These are phyloP conservation scores for Grosmannia serpens DNA, from an alignment of 2,329 filamentous ascomycete species.

Conservation along the genomic window DNA sequence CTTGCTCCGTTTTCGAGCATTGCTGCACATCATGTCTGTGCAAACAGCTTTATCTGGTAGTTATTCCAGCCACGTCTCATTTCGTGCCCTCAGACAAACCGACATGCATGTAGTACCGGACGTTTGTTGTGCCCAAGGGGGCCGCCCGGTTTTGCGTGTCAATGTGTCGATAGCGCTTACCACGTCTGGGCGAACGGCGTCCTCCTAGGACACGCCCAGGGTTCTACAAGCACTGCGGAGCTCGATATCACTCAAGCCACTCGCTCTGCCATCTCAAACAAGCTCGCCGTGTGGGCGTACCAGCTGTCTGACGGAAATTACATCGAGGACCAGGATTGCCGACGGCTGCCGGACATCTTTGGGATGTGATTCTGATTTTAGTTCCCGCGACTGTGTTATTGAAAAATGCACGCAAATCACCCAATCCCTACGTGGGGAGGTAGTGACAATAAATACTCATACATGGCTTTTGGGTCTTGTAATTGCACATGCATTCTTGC, in stretches of 20 bases:
- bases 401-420: conserved; percentile 40
- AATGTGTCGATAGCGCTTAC: conserved; percentile 61
- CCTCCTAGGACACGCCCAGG: conserved; percentile 56
- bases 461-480: no score
- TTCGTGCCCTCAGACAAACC: conserved; percentile 51
- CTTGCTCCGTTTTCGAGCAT: no score
- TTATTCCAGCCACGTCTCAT: conserved; percentile 53
- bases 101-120: conserved; percentile 49
- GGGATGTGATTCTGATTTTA: conserved; percentile 51
- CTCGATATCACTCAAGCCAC: conserved; percentile 47
- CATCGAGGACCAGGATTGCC: conserved; percentile 60
- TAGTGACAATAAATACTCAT: no score
- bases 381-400: conserved; percentile 40
- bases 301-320: conserved; percentile 60
- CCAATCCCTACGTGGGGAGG: no score
- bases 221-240: conserved; percentile 55
- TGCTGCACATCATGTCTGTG: no score
- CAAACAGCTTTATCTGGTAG: no score
- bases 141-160: conserved; percentile 51
- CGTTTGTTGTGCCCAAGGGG: conserved; percentile 39
- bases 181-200: conserved; percentile 57
- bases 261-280: conserved; percentile 35
- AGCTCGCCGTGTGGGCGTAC: conserved; percentile 54
- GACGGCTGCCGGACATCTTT: conserved; percentile 58
- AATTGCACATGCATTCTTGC: conserved; percentile 54